These are phyloP conservation scores for Phialophora macrospora DNA, from an alignment of 2,329 filamentous ascomycete genomes.

Conservation along the genomic window DNA sequence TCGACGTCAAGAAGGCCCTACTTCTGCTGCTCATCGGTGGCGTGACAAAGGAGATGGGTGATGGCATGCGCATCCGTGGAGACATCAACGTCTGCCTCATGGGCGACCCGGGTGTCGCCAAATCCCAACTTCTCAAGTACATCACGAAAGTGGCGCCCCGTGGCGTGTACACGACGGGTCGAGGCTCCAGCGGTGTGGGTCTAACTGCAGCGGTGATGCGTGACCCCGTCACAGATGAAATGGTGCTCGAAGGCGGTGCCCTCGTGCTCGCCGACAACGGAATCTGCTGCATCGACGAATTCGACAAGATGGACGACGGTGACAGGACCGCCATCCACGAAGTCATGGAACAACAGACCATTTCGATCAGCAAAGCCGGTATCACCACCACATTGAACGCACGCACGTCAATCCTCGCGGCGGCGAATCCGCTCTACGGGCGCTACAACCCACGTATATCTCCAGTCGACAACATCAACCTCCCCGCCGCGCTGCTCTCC, in stretches of 20 bases:
- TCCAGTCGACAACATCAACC: slow-evolving; percentile 98
- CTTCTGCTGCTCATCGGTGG: slow-evolving; percentile 94
- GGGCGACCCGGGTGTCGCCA: slow-evolving; percentile 99
- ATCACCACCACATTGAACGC: slow-evolving; percentile 97
- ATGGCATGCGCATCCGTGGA: slow-evolving; percentile 98
- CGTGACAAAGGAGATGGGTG: slow-evolving; percentile 94
- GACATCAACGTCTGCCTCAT: slow-evolving; percentile 99
- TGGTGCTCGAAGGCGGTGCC: slow-evolving; percentile 79
- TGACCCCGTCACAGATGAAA: slow-evolving; percentile 77
- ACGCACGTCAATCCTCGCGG: slow-evolving; percentile 91
- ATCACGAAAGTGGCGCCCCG: slow-evolving; percentile 97
- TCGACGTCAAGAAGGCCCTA: slow-evolving; percentile 97
- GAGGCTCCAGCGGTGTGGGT: slow-evolving; percentile 80
- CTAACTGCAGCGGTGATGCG: slow-evolving; percentile 80
- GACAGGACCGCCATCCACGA: slow-evolving; percentile 82
- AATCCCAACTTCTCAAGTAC: slow-evolving; percentile 97
- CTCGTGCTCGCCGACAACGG: slow-evolving; percentile 79
- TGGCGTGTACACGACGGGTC: slow-evolving; percentile 82
- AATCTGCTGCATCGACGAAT: slow-evolving; percentile 84
- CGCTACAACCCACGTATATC: slow-evolving; percentile 98
- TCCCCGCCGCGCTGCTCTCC: slow-evolving; percentile 93
- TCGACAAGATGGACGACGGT: slow-evolving; percentile 82
- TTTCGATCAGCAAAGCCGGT: slow-evolving; percentile 84
- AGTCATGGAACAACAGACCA: slow-evolving; percentile 87
- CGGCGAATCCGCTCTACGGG: slow-evolving; percentile 95